Conservation (phyloP, 2,329 filamentous ascomycete species). For the Nigrospora sphaerica region DNA sequence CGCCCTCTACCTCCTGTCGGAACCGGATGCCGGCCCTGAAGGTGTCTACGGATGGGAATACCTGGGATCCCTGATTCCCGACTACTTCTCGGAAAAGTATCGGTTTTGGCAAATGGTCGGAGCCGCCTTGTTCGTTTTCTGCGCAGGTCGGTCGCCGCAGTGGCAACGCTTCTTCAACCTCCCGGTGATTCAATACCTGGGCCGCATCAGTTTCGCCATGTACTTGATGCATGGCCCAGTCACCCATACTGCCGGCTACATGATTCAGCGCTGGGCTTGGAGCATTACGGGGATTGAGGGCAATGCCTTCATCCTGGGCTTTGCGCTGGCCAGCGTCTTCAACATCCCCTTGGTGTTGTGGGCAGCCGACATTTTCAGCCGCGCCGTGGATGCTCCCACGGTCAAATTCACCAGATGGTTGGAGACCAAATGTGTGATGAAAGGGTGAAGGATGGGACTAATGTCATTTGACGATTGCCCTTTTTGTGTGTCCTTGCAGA, state of each 20-base stretch:
- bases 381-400: constrained; percentile 46
- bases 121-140: constrained; percentile 43
- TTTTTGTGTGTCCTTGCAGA: too few species aligned
- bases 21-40: constrained; percentile 31
- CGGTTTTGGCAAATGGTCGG: constrained; percentile 52
- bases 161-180: constrained; percentile 46
- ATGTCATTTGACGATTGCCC: too few species aligned
- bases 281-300: constrained; percentile 38
- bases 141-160: constrained; percentile 35
- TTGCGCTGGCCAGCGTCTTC: constrained; percentile 37
- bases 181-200: constrained; percentile 46
- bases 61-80: constrained; percentile 39
- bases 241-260: constrained; percentile 45
- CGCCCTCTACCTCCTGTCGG: constrained; percentile 45
- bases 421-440: constrained; percentile 22
- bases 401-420: constrained; percentile 51
- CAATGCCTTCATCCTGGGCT: constrained; percentile 36
- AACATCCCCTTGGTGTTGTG: constrained; percentile 45
- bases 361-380: constrained; percentile 49
- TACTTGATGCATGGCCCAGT: constrained; percentile 56
- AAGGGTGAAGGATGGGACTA: not conserved
- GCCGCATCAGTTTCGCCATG: constrained; percentile 52
- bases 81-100: constrained; percentile 41
- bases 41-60: constrained; percentile 44
- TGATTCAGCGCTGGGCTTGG: constrained; percentile 41